Evolutionary conservation across 768 basidiomycete genomes (phyloP).

Genomic region (Asterophora lycoperdoides): DNA sequence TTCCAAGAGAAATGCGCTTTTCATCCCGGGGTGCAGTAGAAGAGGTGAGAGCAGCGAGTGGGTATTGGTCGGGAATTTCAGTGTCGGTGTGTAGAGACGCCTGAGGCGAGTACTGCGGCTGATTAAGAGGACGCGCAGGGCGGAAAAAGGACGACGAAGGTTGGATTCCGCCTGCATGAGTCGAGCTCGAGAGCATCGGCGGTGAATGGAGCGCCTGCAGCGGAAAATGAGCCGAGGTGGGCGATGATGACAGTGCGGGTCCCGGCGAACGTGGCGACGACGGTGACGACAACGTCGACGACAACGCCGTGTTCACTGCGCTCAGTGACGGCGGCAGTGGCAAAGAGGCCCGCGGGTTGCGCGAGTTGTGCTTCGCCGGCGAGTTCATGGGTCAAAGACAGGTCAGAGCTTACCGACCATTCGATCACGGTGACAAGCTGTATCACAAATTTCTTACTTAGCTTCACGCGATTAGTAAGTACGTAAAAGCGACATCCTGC

Average conservation of each 20-base stretch:
- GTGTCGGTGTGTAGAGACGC: conserved; percentile 27
- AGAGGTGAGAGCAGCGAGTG: conserved; percentile 7
- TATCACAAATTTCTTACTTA: too few species aligned
- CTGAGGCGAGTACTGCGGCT: conserved; percentile 38
- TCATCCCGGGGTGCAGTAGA: conserved; percentile 5
- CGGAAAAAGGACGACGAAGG: conserved; percentile 79
- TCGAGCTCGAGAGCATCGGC: conserved; percentile 32
- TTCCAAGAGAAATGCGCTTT: conserved; percentile 11
- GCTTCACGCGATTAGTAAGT: too few species aligned
- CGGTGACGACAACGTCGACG: neutral
- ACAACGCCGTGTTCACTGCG: neutral
- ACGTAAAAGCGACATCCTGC: too few species aligned
- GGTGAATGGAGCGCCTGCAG: conserved; percentile 12
- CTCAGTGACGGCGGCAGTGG: conserved; percentile 13
- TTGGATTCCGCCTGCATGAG: conserved; percentile 71
- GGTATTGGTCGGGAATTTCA: conserved; percentile 11
- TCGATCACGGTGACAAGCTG: neutral
- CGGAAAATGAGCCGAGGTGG: conserved; percentile 12
- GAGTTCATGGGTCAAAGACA: conserved; percentile 7
- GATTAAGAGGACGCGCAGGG: conserved; percentile 56
- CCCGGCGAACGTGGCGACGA: conserved; percentile 3
- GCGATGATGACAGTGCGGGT: conserved; percentile 4
- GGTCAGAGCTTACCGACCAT: neutral
- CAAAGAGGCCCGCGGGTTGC: conserved; percentile 8
- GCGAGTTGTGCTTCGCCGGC: conserved; percentile 1